A percentile compares a stretch with the other conserved stretches of the same genome.
Conservation (phyloP, 148 eudicot genomes). For the Arctostaphylos glauca region DNA sequence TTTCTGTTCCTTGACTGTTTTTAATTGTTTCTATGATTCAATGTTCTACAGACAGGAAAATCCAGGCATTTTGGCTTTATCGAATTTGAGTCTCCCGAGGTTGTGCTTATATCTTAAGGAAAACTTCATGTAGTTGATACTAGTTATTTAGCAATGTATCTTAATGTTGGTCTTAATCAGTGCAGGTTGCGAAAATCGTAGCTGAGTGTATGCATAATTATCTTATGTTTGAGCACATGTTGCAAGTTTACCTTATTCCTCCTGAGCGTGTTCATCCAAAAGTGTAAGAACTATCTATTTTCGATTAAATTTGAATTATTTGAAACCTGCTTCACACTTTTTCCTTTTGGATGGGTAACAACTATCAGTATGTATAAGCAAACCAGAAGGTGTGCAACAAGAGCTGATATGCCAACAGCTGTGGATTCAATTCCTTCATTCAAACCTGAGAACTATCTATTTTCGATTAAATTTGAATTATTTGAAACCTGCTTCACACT, state of each 20-base stretch:
- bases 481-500: not conserved
- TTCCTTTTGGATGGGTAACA: not conserved
- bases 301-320: not conserved
- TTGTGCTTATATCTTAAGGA: constrained; percentile 18
- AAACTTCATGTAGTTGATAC: not conserved
- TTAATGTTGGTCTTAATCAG: not conserved
- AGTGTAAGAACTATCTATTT: constrained; percentile 45
- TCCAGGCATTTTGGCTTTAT: constrained; percentile 94
- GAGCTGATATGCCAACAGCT: too few relatives aligned
- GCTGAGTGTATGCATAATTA: constrained; percentile 93
- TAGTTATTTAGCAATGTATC: not conserved
- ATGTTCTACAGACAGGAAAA: constrained; percentile 73
- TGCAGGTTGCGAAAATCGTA: constrained; percentile 90
- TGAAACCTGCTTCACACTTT: not conserved
- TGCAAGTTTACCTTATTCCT: constrained; percentile 76
- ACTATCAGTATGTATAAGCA: not conserved
- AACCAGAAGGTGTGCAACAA: not conserved
- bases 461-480: not conserved
- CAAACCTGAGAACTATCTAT: constrained; percentile 48
- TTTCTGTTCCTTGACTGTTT: not conserved
- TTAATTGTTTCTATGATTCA: not conserved
- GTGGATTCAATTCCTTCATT: too few relatives aligned
- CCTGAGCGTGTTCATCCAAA: constrained; percentile 79
- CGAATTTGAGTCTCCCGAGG: constrained; percentile 94
- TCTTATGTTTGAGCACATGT: constrained; percentile 76